Base-by-base conservation (phyloP, 2,329 filamentous ascomycete genomes). In the Huntiella omanensis region DNA sequence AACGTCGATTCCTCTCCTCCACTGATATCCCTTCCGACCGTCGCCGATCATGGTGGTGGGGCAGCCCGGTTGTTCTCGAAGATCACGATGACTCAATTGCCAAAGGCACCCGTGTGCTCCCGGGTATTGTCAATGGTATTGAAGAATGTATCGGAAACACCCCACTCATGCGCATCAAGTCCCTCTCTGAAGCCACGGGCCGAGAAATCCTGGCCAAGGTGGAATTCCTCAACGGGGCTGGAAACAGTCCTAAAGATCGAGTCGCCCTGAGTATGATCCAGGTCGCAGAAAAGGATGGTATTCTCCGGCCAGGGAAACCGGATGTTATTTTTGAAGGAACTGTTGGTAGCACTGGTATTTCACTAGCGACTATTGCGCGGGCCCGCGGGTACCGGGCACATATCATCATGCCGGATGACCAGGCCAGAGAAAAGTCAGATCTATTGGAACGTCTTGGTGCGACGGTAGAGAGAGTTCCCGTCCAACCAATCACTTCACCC, bases 271-370 rank as follows among this genome's bases (percentile, higher is more conserved):
- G 74, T 62, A 92, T 96, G 69, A 93, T 98, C 59, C 65, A 75
- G 39, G 64, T 77, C 60, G 91, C 87, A 38, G 91, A 98, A 67
- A 70, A 75, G 51, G 64, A 72, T 42, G 86, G 86, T 2, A 67
- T 87, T 13, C 64, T 98, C 40, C 71, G 70, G 0, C 88, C 91
- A 0, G 69, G 81, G 53, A 78, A 81, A 16, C 88, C 88, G 51
- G 91, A 98, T 60, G 92, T 83, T 38, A 86, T 98, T 56, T 98
- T 96, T 62, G 91, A 98, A 65, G 91, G 91, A 53, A 98, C 91
- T 1, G 87, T 94, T 12, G 91, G 91, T 50, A 93, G 84, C 58
- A 98, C 91, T 0, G 91, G 91, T 16, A 96, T 98, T 55, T 95
- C 87, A 12, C 70, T 98, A 7, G 91, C 91, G 2, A 83, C 83